phyloP scores from a whole-genome alignment of 495 filamentous ascomycete species.

The Parachaetomium inaequale region DNA sequence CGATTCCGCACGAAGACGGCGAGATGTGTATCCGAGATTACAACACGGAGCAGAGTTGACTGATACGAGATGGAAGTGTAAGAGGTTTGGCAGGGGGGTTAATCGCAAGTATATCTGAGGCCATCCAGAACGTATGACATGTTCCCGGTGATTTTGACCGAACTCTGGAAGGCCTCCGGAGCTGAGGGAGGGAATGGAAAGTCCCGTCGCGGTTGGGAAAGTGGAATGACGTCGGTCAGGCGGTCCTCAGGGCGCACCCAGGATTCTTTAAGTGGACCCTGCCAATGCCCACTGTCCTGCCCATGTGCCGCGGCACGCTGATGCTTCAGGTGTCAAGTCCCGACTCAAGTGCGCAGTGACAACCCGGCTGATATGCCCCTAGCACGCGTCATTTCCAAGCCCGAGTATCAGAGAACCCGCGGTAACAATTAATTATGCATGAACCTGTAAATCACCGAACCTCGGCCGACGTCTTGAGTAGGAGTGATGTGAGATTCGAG shows the following conservation, averaged over 20 bases:
- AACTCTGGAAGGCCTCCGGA: neutral
- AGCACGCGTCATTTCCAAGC: too few relatives aligned
- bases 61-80: neutral
- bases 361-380: too few relatives aligned
- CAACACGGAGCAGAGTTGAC: neutral
- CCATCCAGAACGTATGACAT: neutral
- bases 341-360: too few relatives aligned
- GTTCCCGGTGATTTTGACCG: neutral
- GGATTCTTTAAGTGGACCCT: neutral
- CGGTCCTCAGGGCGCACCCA: neutral
- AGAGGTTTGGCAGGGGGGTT: neutral
- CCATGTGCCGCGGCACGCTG: neutral
- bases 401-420: too few relatives aligned
- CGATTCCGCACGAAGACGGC: neutral
- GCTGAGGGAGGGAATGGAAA: neutral
- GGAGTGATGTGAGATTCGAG: too few relatives aligned
- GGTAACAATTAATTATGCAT: too few relatives aligned
- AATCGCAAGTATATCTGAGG: neutral
- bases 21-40: neutral
- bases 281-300: neutral
- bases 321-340: too few relatives aligned
- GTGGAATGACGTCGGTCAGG: conserved; percentile 27
- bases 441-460: too few relatives aligned
- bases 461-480: too few relatives aligned
- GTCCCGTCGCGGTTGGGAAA: neutral